Percentiles rank a stretch among this genome's conserved stretches.
Evolutionary conservation across 345 rosid genomes (phyloP).

Genomic region (Euphorbia lathyris): DNA sequence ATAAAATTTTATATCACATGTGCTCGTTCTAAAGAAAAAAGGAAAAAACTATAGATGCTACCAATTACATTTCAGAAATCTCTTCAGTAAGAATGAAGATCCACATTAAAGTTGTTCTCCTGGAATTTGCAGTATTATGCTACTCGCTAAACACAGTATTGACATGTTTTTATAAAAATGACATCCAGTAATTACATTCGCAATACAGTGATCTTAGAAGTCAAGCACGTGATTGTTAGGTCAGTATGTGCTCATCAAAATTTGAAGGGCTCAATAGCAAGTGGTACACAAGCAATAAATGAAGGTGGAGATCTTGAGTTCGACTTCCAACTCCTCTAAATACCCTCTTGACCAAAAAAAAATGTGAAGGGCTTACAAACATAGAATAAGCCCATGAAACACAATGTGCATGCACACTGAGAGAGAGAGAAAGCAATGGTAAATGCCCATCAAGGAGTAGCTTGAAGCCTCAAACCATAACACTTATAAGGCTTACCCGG

Average conservation of each 20-base stretch:
- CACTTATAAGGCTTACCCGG: background rate
- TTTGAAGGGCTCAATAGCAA: background rate
- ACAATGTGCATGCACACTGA: background rate
- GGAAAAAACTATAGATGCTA: background rate
- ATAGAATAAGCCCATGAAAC: background rate
- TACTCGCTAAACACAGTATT: background rate
- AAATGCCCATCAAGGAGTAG: background rate
- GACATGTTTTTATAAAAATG: background rate
- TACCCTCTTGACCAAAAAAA: background rate
- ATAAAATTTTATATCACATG: background rate
- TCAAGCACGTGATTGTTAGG: background rate
- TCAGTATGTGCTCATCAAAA: background rate
- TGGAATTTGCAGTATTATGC: background rate
- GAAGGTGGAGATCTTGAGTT: too few relatives aligned
- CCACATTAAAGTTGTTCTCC: background rate
- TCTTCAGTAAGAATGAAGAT: background rate
- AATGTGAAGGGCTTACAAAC: background rate
- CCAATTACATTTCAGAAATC: background rate
- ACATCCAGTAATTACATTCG: background rate
- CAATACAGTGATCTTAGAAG: background rate
- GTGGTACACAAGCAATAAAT: too few relatives aligned
- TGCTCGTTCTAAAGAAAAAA: background rate
- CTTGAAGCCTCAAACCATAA: background rate
- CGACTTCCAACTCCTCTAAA: too few relatives aligned
- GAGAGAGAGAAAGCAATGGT: background rate